Conservation (phyloP, 2,329 filamentous ascomycete genomes). For the Verticillium dahliae region DNA sequence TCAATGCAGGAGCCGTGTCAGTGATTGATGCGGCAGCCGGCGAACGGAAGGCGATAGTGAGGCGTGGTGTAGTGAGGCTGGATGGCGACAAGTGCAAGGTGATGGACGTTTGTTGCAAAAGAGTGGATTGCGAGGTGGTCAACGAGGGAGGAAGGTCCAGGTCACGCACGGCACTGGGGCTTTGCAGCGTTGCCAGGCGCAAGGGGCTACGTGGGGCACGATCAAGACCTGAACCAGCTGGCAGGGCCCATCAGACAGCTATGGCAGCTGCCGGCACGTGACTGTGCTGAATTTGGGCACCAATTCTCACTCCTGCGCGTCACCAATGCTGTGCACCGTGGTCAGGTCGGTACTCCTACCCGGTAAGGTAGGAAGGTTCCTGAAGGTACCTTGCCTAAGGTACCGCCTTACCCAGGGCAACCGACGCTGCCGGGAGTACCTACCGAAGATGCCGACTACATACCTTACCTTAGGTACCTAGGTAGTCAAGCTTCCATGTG, state of each 20-base stretch:
- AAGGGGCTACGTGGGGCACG: background rate
- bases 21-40: background rate
- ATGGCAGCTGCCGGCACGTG: too few relatives aligned
- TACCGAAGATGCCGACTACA: too few relatives aligned
- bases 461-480: too few relatives aligned
- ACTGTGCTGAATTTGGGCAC: too few relatives aligned
- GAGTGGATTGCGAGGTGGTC: constrained; percentile 2
- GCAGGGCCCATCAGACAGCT: background rate
- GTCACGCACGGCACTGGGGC: background rate
- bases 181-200: background rate
- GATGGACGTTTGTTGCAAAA: background rate
- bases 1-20: background rate
- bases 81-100: background rate
- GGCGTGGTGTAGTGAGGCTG: background rate
- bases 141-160: constrained; percentile 2
- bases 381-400: too few relatives aligned
- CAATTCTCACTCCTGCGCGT: too few relatives aligned
- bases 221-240: background rate
- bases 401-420: too few relatives aligned
- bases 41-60: background rate
- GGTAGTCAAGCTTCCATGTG: too few relatives aligned
- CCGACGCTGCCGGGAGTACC: too few relatives aligned
- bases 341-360: too few relatives aligned
- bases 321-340: too few relatives aligned
- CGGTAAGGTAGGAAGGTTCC: too few relatives aligned